A percentile compares a stretch with the other conserved stretches of the same genome.
Conservation (phyloP, 768 basidiomycete genomes). For the Mycena haematopus region DNA sequence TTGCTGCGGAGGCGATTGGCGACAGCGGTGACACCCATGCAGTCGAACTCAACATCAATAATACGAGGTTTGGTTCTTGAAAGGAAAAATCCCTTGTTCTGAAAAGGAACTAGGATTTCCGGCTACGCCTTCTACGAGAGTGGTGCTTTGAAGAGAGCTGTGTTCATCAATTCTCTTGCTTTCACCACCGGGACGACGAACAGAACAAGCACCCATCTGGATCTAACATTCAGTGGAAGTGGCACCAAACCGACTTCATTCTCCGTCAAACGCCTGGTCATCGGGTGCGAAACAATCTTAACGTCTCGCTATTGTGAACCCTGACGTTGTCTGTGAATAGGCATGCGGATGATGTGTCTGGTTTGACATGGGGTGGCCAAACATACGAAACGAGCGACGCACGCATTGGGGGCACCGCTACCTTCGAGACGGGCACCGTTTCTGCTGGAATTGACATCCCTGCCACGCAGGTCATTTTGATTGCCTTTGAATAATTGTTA, state of each 20-base stretch:
- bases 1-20: constrained; percentile 65
- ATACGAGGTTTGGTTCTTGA: constrained; percentile 25
- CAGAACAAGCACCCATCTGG: constrained; percentile 50
- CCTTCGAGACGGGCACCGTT: constrained; percentile 38
- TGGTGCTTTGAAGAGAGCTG: constrained; percentile 48
- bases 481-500: constrained; percentile 40
- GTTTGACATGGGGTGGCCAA: constrained; percentile 64
- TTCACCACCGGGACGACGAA: constrained; percentile 45
- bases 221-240: constrained; percentile 44
- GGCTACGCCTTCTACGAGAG: constrained; percentile 70
- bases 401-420: constrained; percentile 43
- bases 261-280: constrained; percentile 55
- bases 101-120: constrained; percentile 43
- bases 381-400: constrained; percentile 60
- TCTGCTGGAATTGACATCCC: constrained; percentile 50
- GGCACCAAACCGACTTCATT: constrained; percentile 38
- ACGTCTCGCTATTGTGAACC: background rate
- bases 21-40: constrained; percentile 46
- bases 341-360: constrained; percentile 55
- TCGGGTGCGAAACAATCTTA: constrained; percentile 43
- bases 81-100: too few relatives aligned
- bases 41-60: constrained; percentile 55
- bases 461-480: constrained; percentile 54
- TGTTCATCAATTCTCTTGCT: constrained; percentile 66
- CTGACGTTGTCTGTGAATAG: constrained; percentile 34